Evolutionary conservation across 805 yeast genomes (phyloP).

Genomic region (Blastobotrys chiropterorum): DNA sequence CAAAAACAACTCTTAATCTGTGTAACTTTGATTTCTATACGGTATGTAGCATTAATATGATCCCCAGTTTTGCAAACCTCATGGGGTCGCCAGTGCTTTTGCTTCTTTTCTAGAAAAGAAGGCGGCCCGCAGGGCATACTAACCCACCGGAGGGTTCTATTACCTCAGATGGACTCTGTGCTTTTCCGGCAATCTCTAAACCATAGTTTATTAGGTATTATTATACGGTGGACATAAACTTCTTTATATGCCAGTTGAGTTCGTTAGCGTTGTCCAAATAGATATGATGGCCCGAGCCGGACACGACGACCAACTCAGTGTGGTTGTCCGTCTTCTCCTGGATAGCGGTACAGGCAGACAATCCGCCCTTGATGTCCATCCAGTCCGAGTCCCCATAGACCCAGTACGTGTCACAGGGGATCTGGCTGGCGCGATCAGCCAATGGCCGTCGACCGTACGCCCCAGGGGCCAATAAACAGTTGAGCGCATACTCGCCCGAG

Average conservation of each 20-base stretch:
- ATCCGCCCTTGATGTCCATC: conserved; percentile 47
- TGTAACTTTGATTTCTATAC: neutral
- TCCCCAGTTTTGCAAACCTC: neutral
- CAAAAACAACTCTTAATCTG: conserved; percentile 6
- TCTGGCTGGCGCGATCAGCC: conserved; percentile 41
- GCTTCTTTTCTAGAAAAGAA: no score
- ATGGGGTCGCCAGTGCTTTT: no score
- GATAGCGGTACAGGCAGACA: conserved; percentile 22
- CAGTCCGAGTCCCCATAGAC: conserved; percentile 76
- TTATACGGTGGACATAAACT: conserved; percentile 10
- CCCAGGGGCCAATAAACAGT: conserved; percentile 81
- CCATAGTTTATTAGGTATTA: no score
- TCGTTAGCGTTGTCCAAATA: conserved; percentile 55
- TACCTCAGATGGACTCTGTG: no score
- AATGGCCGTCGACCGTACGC: conserved; percentile 82
- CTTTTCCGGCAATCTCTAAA: no score
- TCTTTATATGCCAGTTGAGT: conserved; percentile 38
- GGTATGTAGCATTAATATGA: neutral
- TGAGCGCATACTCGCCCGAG: conserved; percentile 88
- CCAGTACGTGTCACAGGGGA: conserved; percentile 68
- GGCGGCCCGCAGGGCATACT: no score
- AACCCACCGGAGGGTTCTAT: no score
- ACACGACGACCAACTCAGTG: conserved; percentile 25
- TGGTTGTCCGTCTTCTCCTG: neutral
- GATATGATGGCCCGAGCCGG: conserved; percentile 66